These are phyloP conservation scores for Calycina herbarum DNA, from an alignment of 2,329 filamentous ascomycete genomes.

Conservation along the genomic window DNA sequence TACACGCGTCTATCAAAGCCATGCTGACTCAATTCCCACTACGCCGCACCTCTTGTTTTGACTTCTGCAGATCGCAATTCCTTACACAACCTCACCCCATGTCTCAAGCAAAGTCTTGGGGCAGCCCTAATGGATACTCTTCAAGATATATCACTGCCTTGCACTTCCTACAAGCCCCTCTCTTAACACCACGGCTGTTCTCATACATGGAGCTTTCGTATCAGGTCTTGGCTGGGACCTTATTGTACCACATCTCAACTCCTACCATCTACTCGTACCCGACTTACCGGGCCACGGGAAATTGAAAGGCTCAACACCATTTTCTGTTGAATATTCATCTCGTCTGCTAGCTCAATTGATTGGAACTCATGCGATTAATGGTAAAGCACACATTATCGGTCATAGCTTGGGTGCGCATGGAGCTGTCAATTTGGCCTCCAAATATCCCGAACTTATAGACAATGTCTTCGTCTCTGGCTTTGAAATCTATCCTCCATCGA, in stretches of 20 bases:
- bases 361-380: not conserved
- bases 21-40: too few species aligned
- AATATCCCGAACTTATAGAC: constrained; percentile 1
- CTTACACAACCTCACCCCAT: too few species aligned
- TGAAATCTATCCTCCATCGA: too few species aligned
- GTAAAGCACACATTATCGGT: constrained; percentile 5
- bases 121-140: too few species aligned
- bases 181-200: not conserved
- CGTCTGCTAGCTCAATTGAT: not conserved
- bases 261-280: constrained; percentile 1
- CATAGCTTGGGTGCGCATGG: not conserved
- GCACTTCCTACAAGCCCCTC: not conserved
- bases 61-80: too few species aligned
- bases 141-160: too few species aligned
- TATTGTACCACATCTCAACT: not conserved
- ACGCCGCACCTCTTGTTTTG: too few species aligned
- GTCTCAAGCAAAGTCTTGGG: too few species aligned
- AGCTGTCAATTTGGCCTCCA: not conserved
- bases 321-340: not conserved
- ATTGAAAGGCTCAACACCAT: not conserved
- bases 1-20: too few species aligned
- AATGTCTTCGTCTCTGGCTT: not conserved
- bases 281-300: not conserved
- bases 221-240: not conserved
- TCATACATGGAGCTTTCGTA: not conserved